Evolutionary conservation across 441 rosid genomes (phyloP).

Genomic region (Oxalis stricta): DNA sequence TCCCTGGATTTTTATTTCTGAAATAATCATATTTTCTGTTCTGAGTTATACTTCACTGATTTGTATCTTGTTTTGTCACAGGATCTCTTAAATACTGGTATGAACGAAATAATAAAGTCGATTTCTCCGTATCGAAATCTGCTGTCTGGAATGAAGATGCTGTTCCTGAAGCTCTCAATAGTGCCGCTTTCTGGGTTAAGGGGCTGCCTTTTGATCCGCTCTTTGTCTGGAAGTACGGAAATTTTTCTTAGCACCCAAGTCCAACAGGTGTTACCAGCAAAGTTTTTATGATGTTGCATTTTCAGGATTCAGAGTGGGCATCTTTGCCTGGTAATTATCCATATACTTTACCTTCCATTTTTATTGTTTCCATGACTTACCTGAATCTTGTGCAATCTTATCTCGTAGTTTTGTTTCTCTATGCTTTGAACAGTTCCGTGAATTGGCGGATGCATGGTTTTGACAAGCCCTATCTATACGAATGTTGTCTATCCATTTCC

Average conservation of each 20-base stretch:
- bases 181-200: slow-evolving; percentile 71
- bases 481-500: slow-evolving; percentile 72
- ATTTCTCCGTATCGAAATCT: slow-evolving; percentile 40
- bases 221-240: slow-evolving; percentile 90
- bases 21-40: too few species aligned
- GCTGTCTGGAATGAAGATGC: slow-evolving; percentile 95
- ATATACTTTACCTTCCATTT: neutral
- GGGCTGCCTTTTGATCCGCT: slow-evolving; percentile 71
- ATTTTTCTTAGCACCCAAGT: slow-evolving; percentile 57
- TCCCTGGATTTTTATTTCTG: too few species aligned
- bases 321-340: slow-evolving; percentile 63
- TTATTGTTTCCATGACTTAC: neutral
- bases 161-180: slow-evolving; percentile 56
- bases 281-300: slow-evolving; percentile 41
- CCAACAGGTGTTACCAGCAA: slow-evolving; percentile 51
- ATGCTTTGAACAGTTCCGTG: slow-evolving; percentile 68
- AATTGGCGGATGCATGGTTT: slow-evolving; percentile 97
- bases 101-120: slow-evolving; percentile 69
- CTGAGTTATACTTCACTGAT: too few species aligned
- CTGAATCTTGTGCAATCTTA: neutral
- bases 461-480: slow-evolving; percentile 86
- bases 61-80: slow-evolving; percentile 13
- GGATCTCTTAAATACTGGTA: slow-evolving; percentile 85
- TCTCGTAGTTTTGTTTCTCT: slow-evolving; percentile 12
- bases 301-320: slow-evolving; percentile 67